Conservation (phyloP, 768 basidiomycete species). For the Sarcodon aspratus region DNA sequence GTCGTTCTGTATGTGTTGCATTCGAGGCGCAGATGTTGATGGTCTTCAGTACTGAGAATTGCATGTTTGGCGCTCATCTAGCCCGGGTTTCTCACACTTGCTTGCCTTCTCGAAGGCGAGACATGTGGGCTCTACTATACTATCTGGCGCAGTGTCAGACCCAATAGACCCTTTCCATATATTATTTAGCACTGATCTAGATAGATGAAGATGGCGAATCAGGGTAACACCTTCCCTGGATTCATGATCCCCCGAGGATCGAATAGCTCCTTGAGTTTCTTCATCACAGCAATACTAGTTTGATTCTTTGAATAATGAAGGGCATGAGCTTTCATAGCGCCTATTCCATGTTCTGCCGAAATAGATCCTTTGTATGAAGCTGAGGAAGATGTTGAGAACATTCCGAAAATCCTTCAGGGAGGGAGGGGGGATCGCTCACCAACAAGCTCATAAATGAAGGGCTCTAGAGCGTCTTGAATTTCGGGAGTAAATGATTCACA, state of each 20-base stretch:
- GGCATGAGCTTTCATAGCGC: conserved; percentile 89
- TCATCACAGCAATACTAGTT: conserved; percentile 82
- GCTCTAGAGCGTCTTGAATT: conserved; percentile 82
- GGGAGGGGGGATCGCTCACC: conserved; percentile 31
- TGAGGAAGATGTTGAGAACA: conserved; percentile 15
- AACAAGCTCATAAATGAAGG: conserved; percentile 89
- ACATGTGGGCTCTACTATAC: too few species aligned
- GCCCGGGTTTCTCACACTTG: too few species aligned
- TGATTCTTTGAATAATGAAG: conserved; percentile 78
- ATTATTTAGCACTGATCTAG: too few species aligned
- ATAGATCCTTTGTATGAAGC: conserved; percentile 80
- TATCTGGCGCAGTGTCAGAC: too few species aligned
- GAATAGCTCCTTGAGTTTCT: conserved; percentile 76
- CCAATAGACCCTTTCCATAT: too few species aligned
- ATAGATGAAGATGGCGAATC: background rate
- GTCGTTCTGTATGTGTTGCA: too few species aligned
- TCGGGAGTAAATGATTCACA: conserved; percentile 76
- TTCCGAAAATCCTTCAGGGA: background rate
- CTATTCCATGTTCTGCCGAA: conserved; percentile 95
- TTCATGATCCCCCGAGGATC: conserved; percentile 92
- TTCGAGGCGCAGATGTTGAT: too few species aligned
- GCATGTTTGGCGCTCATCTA: too few species aligned
- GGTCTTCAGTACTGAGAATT: too few species aligned
- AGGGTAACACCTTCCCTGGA: conserved; percentile 67
- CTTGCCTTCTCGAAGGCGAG: too few species aligned